A percentile compares a stretch with the other conserved stretches of the same genome.
Conservation (phyloP, 163 green algal genomes). For the Scenedesmus sp. region DNA sequence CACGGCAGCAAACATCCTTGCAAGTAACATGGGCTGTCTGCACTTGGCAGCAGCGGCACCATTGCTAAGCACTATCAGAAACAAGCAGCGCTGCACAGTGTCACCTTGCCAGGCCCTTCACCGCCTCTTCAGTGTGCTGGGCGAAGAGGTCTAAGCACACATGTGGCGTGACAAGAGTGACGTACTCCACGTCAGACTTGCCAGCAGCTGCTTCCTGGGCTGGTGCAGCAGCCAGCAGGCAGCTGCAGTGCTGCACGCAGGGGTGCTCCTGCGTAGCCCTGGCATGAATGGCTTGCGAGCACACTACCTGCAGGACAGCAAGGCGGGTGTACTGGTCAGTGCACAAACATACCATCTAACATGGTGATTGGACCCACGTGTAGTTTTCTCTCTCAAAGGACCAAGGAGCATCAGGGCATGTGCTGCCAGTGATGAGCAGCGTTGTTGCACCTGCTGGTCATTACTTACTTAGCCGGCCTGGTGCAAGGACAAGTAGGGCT, state of each 20-base stretch:
- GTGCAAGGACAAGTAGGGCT: too few relatives aligned
- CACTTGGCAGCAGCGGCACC: neutral
- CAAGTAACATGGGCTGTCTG: neutral
- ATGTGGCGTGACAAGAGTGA: slow-evolving; percentile 7
- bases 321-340: neutral
- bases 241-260: neutral
- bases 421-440: neutral
- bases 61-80: neutral
- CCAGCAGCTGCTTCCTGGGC: neutral
- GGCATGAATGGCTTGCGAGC: slow-evolving; percentile 7
- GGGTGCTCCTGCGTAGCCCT: slow-evolving; percentile 2
- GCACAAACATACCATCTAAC: neutral
- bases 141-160: slow-evolving; percentile 40
- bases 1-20: neutral
- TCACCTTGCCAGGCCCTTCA: slow-evolving; percentile 11
- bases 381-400: too few relatives aligned
- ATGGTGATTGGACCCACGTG: too few relatives aligned
- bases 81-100: neutral
- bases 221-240: neutral
- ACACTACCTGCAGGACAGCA: neutral
- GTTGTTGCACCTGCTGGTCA: too few relatives aligned
- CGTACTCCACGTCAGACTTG: neutral
- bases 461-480: too few relatives aligned
- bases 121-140: neutral
- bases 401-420: neutral